A percentile compares a stretch with the other conserved stretches of the same genome.
Evolutionary conservation across 2,329 filamentous ascomycete species (phyloP).

Genomic region (Aspergillus amoenus): DNA sequence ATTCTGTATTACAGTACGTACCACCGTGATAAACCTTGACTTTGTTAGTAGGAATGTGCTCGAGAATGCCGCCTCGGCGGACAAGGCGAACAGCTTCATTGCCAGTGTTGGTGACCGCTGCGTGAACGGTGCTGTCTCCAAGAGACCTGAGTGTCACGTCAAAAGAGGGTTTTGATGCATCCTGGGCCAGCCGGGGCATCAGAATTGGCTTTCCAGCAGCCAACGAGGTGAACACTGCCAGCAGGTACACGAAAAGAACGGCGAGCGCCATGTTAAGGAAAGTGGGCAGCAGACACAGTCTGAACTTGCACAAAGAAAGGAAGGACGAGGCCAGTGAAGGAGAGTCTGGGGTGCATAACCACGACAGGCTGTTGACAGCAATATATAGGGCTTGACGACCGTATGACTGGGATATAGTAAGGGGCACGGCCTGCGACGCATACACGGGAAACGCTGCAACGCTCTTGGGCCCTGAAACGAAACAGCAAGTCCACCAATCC

Average conservation of each 20-base stretch:
- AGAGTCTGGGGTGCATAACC: no score
- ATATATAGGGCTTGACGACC: no score
- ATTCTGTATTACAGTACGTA: background rate
- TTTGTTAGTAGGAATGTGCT: slow-evolving; percentile 13
- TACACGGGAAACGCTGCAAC: no score
- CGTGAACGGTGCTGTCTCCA: slow-evolving; percentile 12
- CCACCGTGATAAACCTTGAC: slow-evolving; percentile 7
- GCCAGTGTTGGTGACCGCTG: slow-evolving; percentile 10
- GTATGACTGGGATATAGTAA: no score
- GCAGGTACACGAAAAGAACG: slow-evolving; percentile 8
- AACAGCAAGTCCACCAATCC: no score
- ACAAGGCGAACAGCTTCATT: slow-evolving; percentile 11
- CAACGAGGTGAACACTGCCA: slow-evolving; percentile 12
- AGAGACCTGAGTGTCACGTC: slow-evolving; percentile 10
- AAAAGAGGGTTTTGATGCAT: slow-evolving; percentile 7
- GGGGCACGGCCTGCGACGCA: no score
- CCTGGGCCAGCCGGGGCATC: slow-evolving; percentile 11
- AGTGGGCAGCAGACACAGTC: no score
- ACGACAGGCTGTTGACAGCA: no score
- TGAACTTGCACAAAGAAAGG: no score
- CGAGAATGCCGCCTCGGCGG: slow-evolving; percentile 13
- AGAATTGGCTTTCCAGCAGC: slow-evolving; percentile 18
- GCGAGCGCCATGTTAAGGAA: no score
- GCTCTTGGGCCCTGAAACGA: no score
- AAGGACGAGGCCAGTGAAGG: no score